Base-by-base conservation (phyloP, 2,329 filamentous ascomycete genomes). In the Pleomassaria siparia region DNA sequence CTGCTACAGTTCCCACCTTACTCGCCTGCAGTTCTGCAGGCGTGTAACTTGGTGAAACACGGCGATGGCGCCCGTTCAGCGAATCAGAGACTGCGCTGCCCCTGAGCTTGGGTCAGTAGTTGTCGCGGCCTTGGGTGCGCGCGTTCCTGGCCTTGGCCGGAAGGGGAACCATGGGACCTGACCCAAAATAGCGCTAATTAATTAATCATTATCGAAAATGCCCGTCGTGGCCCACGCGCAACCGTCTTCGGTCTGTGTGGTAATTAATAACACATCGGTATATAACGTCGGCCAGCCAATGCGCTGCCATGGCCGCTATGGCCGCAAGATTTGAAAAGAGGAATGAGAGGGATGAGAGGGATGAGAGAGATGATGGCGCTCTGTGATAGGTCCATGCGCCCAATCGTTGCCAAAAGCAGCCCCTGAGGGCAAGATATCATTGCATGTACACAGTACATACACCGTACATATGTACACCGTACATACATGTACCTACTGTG, bases 31-130 rank as follows among this genome's bases (percentile, higher is more conserved):
- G 35, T n/a, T 28, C 21, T 41, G 39, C 36, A 40, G 36, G 12
- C 36, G 39, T 29, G 39, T 29, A 37, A 22, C 35, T 11, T 21
- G 6, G 21, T 41, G 39, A 41, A 41, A 41, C 39, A 41, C 24
- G 5, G 5, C 39, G 22, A 41, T 24, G 39, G 18, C 39, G 22
- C 22, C 11, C 39, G 22, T 10, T 7, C 35, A 24, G 35, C 35
- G 35, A 37, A 37, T 37, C 4, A 22, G 35, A 20, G 13, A 12
- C 39, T 2, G 21, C 3, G 21, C 13, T 3, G 18, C 36, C 21
- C 39, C 13, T 26, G 22, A 26, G 22, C 39, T 28, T 29, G 26
- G 39, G 39, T 41, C 26, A 26, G 39, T 24, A 26, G 24, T 29
- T 41, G 39, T 41, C 39, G 39, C 24, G 39, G 22, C 39, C 24